Conservation (phyloP, 768 basidiomycete genomes). For the Lactarius hengduanensis region DNA sequence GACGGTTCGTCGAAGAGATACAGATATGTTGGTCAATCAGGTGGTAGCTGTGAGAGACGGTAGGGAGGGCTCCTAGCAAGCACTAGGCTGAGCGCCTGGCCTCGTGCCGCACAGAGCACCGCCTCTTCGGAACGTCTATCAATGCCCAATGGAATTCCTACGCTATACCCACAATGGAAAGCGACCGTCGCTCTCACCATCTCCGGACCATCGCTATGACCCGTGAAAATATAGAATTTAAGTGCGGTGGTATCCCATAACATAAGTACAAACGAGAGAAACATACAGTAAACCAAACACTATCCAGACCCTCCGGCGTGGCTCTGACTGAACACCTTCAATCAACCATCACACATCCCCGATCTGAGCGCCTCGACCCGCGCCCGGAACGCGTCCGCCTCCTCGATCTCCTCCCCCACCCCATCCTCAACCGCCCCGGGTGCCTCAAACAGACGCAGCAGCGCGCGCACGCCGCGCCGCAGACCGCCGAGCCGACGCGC, state of each 20-base stretch:
- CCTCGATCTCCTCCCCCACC: conserved; percentile 40
- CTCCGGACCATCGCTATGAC: background rate
- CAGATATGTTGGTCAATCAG: background rate
- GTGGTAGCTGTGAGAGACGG: background rate
- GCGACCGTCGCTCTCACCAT: too few relatives aligned
- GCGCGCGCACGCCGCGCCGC: conserved; percentile 49
- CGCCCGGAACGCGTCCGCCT: conserved; percentile 71
- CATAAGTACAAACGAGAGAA: conserved; percentile 1
- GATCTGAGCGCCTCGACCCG: conserved; percentile 78
- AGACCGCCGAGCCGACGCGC: conserved; percentile 38
- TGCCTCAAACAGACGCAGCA: conserved; percentile 64
- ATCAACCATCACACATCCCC: conserved; percentile 89
- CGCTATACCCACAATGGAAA: too few relatives aligned
- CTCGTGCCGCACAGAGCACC: background rate
- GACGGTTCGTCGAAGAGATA: background rate
- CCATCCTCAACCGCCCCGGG: conserved; percentile 32
- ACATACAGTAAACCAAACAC: background rate
- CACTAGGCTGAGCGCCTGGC: background rate
- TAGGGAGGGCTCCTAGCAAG: background rate
- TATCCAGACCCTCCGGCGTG: conserved; percentile 31
- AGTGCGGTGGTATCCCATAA: conserved; percentile 4
- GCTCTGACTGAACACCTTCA: conserved; percentile 79
- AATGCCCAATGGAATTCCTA: too few relatives aligned
- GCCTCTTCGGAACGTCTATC: too few relatives aligned
- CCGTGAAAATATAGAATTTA: conserved; percentile 1